Evolutionary conservation across 73 alveolate genomes (phyloP), one percentile per base, ranked within the genome.

Genomic region (Tetrahymena elliotti): DNA sequence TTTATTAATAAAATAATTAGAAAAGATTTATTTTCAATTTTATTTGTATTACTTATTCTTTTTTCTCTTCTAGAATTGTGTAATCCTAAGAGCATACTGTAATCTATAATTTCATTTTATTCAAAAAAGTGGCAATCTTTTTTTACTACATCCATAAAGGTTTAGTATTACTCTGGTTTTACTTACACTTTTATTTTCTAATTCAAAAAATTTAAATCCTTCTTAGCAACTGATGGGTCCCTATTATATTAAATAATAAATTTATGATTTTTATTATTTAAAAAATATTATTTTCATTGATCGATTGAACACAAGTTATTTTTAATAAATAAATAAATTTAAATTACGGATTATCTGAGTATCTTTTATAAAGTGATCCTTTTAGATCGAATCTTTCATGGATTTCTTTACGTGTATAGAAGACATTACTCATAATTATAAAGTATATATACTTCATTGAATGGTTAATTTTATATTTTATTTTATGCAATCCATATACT

Each of bases 1-100:
- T 52, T 35, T 0, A 52, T 22, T 34, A 6, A 52, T 31, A 52
- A 35, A 27, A 38, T 16, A 93, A 36, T 10, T 47, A 11, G n/a
- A 18, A 24, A 7, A 68, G 24, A 53, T 27, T 8, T n/a, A 1
- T 53, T 13, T 8, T 13, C 7, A 6, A 0, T n/a, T 24, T 68
- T 34, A 34, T 92, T 34, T 22, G 92, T 18, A 7, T 68, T 68
- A 68, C 88, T 68, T 3, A 16, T 68, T 31, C 83, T 22, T 96
- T 93, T 52, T 93, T 96, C 93, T 82, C 93, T 95, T n/a, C 95
- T 83, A 83, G 93, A 37, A 39, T 37, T 47, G 93, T 98, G 99
- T 35, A 99, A 95, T 31, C 99, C 99, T 37, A 99, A 96, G 35
- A 99, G 97, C 35, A 99, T 94, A 88, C 99, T 96, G 95, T 99